These are phyloP conservation scores for Nothophoma quercina DNA, from an alignment of 2,329 filamentous ascomycete species.

Conservation along the genomic window DNA sequence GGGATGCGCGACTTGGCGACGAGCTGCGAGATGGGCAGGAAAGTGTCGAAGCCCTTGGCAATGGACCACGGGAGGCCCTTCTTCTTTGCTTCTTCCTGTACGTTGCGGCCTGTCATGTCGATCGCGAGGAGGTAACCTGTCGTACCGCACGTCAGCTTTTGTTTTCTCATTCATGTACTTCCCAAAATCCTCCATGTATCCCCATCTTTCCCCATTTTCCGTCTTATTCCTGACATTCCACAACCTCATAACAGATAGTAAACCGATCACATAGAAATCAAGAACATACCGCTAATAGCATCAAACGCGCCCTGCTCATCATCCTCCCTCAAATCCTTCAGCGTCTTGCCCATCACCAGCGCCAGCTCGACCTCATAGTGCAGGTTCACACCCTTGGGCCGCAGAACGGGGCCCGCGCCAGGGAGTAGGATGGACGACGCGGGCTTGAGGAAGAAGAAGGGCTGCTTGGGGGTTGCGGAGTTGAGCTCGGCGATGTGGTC, in stretches of 20 bases:
- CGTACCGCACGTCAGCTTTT: conserved; percentile 2
- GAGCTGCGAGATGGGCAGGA: conserved; percentile 83
- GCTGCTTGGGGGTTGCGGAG: conserved; percentile 86
- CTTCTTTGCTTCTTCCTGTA: conserved; percentile 95
- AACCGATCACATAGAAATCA: not conserved
- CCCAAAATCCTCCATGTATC: not conserved
- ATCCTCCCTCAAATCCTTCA: conserved; percentile 77
- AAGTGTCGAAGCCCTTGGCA: conserved; percentile 97
- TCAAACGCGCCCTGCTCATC: conserved; percentile 80
- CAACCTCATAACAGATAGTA: not conserved
- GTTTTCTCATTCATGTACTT: not conserved
- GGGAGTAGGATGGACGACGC: conserved; percentile 84
- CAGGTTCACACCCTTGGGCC: conserved; percentile 81
- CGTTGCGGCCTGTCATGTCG: conserved; percentile 96
- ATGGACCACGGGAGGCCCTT: conserved; percentile 97
- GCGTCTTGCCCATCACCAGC: conserved; percentile 81
- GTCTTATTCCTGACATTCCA: too few species aligned
- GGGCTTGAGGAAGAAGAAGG: conserved; percentile 99
- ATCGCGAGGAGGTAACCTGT: conserved; percentile 87
- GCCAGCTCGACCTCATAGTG: conserved; percentile 97
- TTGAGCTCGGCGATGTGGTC: conserved; percentile 95
- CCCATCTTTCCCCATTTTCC: not conserved
- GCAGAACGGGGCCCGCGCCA: conserved; percentile 78
- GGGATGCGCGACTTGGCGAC: conserved; percentile 82
- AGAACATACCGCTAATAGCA: conserved; percentile 75